A percentile compares a stretch with the other conserved stretches of the same genome.
phyloP scores from a whole-genome alignment of 1,284 basidiomycete genomes.

The Puccinia coronata region DNA sequence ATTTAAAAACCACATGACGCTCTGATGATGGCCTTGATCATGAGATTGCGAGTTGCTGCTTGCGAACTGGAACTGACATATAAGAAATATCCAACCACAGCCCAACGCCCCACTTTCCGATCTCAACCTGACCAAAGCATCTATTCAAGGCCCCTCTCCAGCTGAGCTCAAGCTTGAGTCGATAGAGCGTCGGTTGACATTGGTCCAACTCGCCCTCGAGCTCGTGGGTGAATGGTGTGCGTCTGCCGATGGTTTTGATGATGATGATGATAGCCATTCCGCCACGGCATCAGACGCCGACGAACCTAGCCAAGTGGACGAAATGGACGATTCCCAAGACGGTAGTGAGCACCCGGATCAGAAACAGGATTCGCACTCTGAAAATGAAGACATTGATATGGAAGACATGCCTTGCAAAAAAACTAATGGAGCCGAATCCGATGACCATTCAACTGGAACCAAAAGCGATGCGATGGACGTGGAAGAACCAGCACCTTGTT shows the following conservation, averaged over 20 bases:
- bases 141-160: slow-evolving; percentile 31
- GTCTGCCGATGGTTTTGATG: slow-evolving; percentile 33
- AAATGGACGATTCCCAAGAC: neutral
- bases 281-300: neutral
- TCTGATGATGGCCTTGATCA: no score
- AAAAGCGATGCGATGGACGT: slow-evolving; percentile 8
- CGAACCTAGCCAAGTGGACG: neutral
- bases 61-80: neutral
- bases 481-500: neutral
- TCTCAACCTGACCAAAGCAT: slow-evolving; percentile 41
- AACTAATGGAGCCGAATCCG: neutral
- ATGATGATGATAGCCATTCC: neutral
- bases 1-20: no score
- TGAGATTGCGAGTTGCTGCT: neutral
- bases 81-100: neutral
- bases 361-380: neutral
- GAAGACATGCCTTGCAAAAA: slow-evolving; percentile 18
- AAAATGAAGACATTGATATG: slow-evolving; percentile 38
- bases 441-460: slow-evolving; percentile 16
- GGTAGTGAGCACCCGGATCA: neutral
- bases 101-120: slow-evolving; percentile 28
- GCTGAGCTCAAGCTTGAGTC: slow-evolving; percentile 41
- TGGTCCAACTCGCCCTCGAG: slow-evolving; percentile 40
- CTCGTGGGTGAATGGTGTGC: slow-evolving; percentile 47
- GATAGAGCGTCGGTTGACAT: slow-evolving; percentile 23